These are phyloP conservation scores for Amorphotheca resinae DNA, from an alignment of 495 filamentous ascomycete species.

Conservation along the genomic window DNA sequence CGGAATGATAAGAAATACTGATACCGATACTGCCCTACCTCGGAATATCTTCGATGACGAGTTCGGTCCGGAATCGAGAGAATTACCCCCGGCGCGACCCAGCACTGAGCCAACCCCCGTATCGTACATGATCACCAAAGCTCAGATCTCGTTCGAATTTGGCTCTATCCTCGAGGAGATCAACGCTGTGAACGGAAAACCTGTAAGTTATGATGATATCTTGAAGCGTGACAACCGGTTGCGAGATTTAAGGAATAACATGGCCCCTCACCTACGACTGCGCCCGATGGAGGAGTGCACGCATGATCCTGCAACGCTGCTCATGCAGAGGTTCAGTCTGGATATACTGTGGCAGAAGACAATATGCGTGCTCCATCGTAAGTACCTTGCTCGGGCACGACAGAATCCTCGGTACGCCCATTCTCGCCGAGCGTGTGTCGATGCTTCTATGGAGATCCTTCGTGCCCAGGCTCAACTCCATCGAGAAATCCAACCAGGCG, in stretches of 20 bases:
- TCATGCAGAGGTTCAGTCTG: conserved; percentile 71
- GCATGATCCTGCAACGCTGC: conserved; percentile 59
- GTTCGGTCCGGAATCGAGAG: conserved; percentile 64
- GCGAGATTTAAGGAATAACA: conserved; percentile 48
- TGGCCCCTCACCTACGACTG: conserved; percentile 59
- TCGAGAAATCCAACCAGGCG: conserved; percentile 59
- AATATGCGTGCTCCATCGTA: conserved; percentile 71
- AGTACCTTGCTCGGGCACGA: conserved; percentile 59
- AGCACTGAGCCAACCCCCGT: conserved; percentile 70
- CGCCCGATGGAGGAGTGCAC: conserved; percentile 58
- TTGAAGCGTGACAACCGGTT: conserved; percentile 62
- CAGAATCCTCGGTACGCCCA: conserved; percentile 65
- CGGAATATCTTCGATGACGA: conserved; percentile 93
- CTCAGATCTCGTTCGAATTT: conserved; percentile 31
- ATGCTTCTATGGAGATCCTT: conserved; percentile 65
- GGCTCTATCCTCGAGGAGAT: conserved; percentile 40
- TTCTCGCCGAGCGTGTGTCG: conserved; percentile 70
- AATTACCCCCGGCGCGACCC: conserved; percentile 63
- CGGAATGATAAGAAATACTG: conserved; percentile 69
- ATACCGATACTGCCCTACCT: conserved; percentile 78
- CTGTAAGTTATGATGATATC: conserved; percentile 64
- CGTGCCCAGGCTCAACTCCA: conserved; percentile 65
- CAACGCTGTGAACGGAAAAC: conserved; percentile 31
- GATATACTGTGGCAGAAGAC: conserved; percentile 76
- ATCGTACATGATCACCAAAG: conserved; percentile 75